Base-by-base conservation (phyloP, 345 rosid species). In the Eucalyptus regnans region DNA sequence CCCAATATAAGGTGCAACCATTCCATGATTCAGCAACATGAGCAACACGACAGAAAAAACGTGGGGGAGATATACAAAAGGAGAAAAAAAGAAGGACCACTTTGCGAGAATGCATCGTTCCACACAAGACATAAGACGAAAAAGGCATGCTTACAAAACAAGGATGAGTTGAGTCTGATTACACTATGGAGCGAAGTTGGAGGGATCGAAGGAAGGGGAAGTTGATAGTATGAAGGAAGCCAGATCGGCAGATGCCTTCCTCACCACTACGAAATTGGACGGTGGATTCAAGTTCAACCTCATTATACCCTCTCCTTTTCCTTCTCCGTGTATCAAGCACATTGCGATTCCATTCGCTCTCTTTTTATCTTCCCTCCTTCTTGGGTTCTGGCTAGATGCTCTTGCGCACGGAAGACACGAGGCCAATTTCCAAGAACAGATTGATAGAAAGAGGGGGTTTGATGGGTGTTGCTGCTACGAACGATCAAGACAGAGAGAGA, bases 181-280 rank as follows among this genome's bases (percentile, higher is more conserved):
- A 95, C 98, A 95, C 91, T 90, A 97, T 93, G 89, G 98, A 96
- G 86, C 94, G 93, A 87, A 97, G 98, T 71, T 94, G 93, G 46
- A 96, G 93, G 88, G 96, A 93, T 89, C 90, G 50, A 14, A 97
- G 93, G 93, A 95, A 97, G 3, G 89, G 54, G 79, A 96, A 95
- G 91, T 94, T 95, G 86, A 85, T 85, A 8, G 93, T 91, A 43
- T 87, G 92, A 89, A 98, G 98, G 60, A 96, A 92, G 76, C 94
- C 90, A 71, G 97, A 97, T 90, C 96, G 91, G 93, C 89, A 97
- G 88, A 97, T 92, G 89, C 95, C 96, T 48, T 95, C 98, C 76
- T 96, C 4, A 96, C 98, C 96, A 90, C 92, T 3, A 97, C 95
- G 92, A 97, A 97, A 90, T 97, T 97, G n/a, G 92, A 37, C 44